Evolutionary conservation across 495 filamentous ascomycete genomes (phyloP).

Genomic region (Tuber magnatum): DNA sequence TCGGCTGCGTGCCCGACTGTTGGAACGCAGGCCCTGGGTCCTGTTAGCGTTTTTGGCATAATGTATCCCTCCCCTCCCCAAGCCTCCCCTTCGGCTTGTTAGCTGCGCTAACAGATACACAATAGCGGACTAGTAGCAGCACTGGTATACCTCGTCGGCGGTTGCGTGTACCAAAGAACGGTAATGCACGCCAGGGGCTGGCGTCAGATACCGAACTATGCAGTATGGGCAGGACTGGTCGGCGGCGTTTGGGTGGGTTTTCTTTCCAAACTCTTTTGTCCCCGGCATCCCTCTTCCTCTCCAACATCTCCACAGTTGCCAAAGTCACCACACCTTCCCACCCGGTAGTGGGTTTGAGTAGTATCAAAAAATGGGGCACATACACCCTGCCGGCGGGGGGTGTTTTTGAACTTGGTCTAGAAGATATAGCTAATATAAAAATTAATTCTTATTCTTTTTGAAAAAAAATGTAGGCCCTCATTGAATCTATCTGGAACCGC

Average conservation of each 20-base stretch:
- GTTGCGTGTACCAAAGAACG: conserved; percentile 88
- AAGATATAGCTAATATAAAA: neutral
- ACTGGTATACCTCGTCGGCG: conserved; percentile 81
- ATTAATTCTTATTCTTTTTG: neutral
- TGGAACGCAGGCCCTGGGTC: conserved; percentile 61
- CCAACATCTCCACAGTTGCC: neutral
- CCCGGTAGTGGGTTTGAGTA: neutral
- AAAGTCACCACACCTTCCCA: neutral
- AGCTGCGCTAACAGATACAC: conserved; percentile 10
- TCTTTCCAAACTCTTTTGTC: conserved; percentile 19
- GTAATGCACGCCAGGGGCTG: conserved; percentile 93
- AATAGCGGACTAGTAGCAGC: conserved; percentile 49
- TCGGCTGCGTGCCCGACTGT: conserved; percentile 72
- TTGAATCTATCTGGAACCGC: neutral
- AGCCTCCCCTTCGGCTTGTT: neutral
- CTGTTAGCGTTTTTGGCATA: conserved; percentile 83
- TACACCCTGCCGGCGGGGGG: neutral
- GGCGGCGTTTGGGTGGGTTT: conserved; percentile 71
- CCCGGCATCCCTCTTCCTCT: conserved; percentile 7
- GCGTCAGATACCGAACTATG: conserved; percentile 92
- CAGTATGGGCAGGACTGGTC: conserved; percentile 80
- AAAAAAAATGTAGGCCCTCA: neutral
- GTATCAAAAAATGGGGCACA: neutral
- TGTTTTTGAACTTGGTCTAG: neutral
- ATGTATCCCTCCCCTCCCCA: conserved; percentile 50